Percentiles rank a stretch among this genome's conserved stretches.
Conservation (phyloP, 768 basidiomycete species). For the Termitomyces heimii region DNA sequence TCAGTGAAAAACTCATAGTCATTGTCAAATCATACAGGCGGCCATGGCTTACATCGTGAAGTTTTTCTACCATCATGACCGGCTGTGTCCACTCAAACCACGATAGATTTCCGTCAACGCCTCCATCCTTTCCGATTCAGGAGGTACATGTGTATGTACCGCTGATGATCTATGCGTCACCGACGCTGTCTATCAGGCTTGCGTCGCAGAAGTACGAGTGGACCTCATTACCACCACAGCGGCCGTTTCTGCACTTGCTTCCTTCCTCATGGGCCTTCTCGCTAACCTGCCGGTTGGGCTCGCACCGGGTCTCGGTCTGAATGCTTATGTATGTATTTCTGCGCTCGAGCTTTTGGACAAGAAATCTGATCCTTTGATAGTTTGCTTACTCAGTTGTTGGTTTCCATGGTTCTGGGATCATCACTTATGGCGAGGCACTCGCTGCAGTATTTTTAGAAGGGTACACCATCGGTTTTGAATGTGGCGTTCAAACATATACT, state of each 20-base stretch:
- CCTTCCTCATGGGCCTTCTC: conserved; percentile 76
- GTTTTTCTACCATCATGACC: neutral
- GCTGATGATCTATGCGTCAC: conserved; percentile 46
- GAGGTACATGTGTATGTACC: conserved; percentile 78
- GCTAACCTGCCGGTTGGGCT: conserved; percentile 89
- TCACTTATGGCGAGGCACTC: conserved; percentile 75
- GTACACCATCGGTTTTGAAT: conserved; percentile 27
- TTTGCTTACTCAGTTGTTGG: conserved; percentile 89
- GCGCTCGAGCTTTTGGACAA: neutral
- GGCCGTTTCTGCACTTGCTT: conserved; percentile 66
- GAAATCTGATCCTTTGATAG: conserved; percentile 25
- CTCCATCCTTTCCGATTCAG: conserved; percentile 66
- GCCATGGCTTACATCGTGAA: conserved; percentile 83
- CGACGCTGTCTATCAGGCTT: conserved; percentile 49
- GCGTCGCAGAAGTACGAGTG: conserved; percentile 55
- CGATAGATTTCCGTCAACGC: conserved; percentile 81
- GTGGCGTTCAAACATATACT: neutral
- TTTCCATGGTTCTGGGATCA: conserved; percentile 67
- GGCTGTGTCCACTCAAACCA: neutral
- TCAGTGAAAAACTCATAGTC: neutral
- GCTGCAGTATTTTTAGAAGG: conserved; percentile 87
- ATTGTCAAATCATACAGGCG: conserved; percentile 33
- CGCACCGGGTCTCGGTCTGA: conserved; percentile 81
- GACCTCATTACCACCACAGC: conserved; percentile 85
- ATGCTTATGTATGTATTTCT: conserved; percentile 59